These are phyloP conservation scores for Catharanthus roseus DNA, from an alignment of 257 asterid species.

Conservation along the genomic window DNA sequence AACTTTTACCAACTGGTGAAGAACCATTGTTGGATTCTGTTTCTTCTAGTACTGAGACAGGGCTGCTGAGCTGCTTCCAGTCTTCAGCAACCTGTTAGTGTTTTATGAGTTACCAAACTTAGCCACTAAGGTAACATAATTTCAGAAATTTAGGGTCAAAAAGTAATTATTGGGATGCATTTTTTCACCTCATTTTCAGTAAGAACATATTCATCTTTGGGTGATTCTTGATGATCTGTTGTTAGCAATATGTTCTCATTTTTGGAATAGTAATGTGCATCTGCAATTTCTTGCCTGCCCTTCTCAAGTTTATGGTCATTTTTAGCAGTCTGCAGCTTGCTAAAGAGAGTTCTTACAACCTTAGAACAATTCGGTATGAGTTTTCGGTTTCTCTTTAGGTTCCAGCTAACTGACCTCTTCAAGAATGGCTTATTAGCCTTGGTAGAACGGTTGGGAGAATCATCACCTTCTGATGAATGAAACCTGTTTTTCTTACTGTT, in stretches of 20 bases:
- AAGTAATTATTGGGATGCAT: not conserved
- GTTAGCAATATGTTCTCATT: not conserved
- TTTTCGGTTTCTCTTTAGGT: slow-evolving; percentile 26
- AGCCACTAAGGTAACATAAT: slow-evolving; percentile 2
- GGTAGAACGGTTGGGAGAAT: not conserved
- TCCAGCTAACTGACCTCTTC: slow-evolving; percentile 27
- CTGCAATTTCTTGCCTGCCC: slow-evolving; percentile 29
- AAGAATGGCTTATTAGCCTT: slow-evolving; percentile 11
- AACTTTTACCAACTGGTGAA: slow-evolving; percentile 40
- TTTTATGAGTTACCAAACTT: slow-evolving; percentile 18
- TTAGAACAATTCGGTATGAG: slow-evolving; percentile 38
- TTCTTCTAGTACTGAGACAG: slow-evolving; percentile 63
- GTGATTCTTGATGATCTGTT: slow-evolving; percentile 10
- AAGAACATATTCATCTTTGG: slow-evolving; percentile 4
- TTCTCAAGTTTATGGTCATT: slow-evolving; percentile 22
- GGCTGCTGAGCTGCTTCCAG: slow-evolving; percentile 52
- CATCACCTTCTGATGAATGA: not conserved
- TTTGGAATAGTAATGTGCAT: slow-evolving; percentile 14
- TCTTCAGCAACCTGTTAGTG: slow-evolving; percentile 41
- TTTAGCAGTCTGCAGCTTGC: slow-evolving; percentile 20
- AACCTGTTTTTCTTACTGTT: slow-evolving; percentile 11
- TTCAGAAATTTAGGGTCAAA: not conserved
- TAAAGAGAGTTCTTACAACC: slow-evolving; percentile 30
- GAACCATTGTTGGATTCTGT: slow-evolving; percentile 37
- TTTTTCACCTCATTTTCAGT: slow-evolving; percentile 31